Base-by-base conservation (phyloP, 2,329 filamentous ascomycete genomes). In the Curvularia sp. region DNA sequence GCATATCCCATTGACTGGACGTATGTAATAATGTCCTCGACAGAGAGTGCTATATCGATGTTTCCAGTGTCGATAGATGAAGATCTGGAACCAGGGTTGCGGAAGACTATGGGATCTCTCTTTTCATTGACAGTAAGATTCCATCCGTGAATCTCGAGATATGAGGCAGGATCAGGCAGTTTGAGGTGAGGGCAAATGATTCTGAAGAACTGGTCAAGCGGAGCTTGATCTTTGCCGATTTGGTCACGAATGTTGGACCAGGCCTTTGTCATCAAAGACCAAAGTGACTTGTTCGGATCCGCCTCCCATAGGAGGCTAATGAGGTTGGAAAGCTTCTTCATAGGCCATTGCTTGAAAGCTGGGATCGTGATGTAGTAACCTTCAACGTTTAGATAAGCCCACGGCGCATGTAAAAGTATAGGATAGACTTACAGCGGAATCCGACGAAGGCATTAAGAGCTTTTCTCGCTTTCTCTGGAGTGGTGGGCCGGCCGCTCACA, bases 231-330 rank as follows among this genome's bases (percentile, higher is more conserved):
- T 61, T 81, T 80, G 65, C 82, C 81, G 51, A 81, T 69, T 43
- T 80, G 75, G 64, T 85, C 83, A 47, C 83, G 80, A 47, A 84
- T 77, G 59, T 80, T 78, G 30, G 83, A 86, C 77, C 84, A 86
- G 18, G 83, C 81, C 67, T 84, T 84, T 47, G 83, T 81, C 56
- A 86, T 71, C 58, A 86, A 74, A 47, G 77, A 77, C 83, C 83
- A 86, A 63, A 83, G 80, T 58, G 79, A 77, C 65, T 83, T 80
- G 74, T 80, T 81, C 46, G 76, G 77, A 61, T 86, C 83, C 34
- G 76, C 72, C 48, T 78, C 71, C 84, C 84, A 86, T 59, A 85
- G 75, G 28, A 72, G 68, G 21, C 77, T 80, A 58, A 86, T 71
- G 60, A 81, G 76, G 13, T 78, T 79, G 39, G 84, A 86, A 53